Evolutionary conservation across 441 rosid species (phyloP), one percentile per base, ranked within the genome.

Genomic region (Populus trichocarpa): DNA sequence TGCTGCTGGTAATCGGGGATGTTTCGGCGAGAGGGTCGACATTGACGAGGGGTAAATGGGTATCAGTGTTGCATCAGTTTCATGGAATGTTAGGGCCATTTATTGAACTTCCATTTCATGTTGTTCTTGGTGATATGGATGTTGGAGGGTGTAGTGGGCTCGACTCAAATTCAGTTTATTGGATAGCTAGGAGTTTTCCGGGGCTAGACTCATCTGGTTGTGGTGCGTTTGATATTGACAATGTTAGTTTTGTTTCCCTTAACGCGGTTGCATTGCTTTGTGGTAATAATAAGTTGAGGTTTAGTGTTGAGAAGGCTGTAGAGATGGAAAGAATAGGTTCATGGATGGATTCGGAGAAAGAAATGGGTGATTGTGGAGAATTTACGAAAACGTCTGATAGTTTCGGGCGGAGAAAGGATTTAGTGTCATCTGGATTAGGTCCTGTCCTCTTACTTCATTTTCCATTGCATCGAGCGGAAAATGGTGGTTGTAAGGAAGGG

Each of bases 1-100:
- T 91, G 91, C 84, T 90, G 78, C 74, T 90, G 70, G 87, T 91
- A 14, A 68, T 90, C 81, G 93, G 95, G 64, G 93, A 91, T 81
- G 77, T 91, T 71, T 87, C 92, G 16, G 92, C 88, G 22, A 78
- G 74, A 61, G 93, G 93, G 70, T 86, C 72, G 16, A 84, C 84
- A 76, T 80, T 85, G 83, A 77, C 86, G 0, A 82, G 74, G 75
- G 81, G 70, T 67, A 75, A 84, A 72, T 90, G 93, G 95, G 70
- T 84, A 6, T 81, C 88, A 2, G 84, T 91, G 78, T 68, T 90
- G 18, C 69, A 78, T 66, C 87, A 90, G 75, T 90, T 91, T 80
- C 83, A 85, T 65, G 53, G 70, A 42, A 69, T 89, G 38, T 38
- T 89, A 76, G 92, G 91, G 16, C 90, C 93, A 0, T 83, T 88